phyloP scores from a whole-genome alignment of 805 yeast genomes.

The Tetrapisispora nanseiensis region DNA sequence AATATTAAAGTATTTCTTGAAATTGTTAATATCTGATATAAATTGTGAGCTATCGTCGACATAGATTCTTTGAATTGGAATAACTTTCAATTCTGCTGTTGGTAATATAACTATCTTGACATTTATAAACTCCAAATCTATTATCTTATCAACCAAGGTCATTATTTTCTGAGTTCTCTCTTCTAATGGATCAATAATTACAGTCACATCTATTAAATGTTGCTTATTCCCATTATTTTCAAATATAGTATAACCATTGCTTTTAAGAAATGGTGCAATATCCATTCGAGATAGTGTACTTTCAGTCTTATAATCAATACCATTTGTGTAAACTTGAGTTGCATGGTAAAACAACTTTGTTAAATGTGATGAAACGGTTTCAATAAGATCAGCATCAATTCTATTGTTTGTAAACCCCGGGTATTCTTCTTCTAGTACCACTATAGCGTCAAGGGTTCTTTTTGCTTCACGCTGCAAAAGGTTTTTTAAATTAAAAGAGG shows the following conservation, averaged over 20 bases:
- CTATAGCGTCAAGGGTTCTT: conserved; percentile 34
- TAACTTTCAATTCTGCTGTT: conserved; percentile 30
- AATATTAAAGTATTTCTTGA: conserved; percentile 17
- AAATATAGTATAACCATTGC: conserved; percentile 15
- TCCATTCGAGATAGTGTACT: conserved; percentile 40
- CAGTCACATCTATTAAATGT: conserved; percentile 44
- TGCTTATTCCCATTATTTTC: conserved; percentile 10
- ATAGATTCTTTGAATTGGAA: conserved; percentile 52
- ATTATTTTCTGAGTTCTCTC: conserved; percentile 58
- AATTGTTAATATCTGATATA: conserved; percentile 23
- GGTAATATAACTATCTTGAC: conserved; percentile 54
- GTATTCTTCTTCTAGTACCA: conserved; percentile 17
- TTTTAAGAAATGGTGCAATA: conserved; percentile 24
- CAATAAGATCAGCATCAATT: conserved; percentile 37
- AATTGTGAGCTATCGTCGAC: conserved; percentile 24
- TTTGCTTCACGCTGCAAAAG: conserved; percentile 39
- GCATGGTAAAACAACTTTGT: conserved; percentile 36
- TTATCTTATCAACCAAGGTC: conserved; percentile 37
- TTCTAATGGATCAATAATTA: conserved; percentile 63
- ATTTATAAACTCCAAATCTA: conserved; percentile 40
- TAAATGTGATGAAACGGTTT: conserved; percentile 34
- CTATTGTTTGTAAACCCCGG: conserved; percentile 11
- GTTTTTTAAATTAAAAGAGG: conserved; percentile 27
- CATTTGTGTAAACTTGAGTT: conserved; percentile 15
- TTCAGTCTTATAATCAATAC: conserved; percentile 34